phyloP scores from a whole-genome alignment of 2,329 filamentous ascomycete genomes.

The Cercospora zeina region DNA sequence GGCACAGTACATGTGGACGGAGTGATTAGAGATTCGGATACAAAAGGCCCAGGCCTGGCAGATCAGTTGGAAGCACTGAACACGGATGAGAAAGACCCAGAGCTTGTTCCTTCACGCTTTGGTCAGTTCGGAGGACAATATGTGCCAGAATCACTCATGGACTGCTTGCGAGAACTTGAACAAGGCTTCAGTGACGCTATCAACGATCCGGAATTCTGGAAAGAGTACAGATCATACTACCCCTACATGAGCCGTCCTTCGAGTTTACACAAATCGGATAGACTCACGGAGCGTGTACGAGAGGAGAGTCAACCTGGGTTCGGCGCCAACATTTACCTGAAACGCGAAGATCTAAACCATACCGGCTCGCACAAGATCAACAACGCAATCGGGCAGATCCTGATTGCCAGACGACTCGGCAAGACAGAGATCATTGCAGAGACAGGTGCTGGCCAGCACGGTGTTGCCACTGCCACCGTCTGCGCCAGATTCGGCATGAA shows the following conservation, averaged over 20 bases:
- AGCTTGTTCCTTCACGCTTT: constrained; percentile 77
- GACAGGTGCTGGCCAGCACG: constrained; percentile 95
- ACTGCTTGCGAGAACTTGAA: constrained; percentile 88
- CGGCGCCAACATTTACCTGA: constrained; percentile 95
- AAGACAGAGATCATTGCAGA: constrained; percentile 98
- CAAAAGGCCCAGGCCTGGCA: constrained; percentile 65
- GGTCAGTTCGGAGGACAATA: constrained; percentile 97
- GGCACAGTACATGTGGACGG: constrained; percentile 65
- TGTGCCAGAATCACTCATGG: constrained; percentile 96
- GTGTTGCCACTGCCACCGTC: constrained; percentile 94
- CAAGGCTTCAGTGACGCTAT: constrained; percentile 84
- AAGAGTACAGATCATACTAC: constrained; percentile 94
- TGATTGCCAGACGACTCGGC: constrained; percentile 79
- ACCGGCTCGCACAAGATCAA: constrained; percentile 99
- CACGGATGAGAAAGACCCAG: constrained; percentile 51
- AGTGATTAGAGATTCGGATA: constrained; percentile 61
- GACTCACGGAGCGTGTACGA: constrained; percentile 66
- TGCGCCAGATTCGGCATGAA: constrained; percentile 98
- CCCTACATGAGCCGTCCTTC: constrained; percentile 96
- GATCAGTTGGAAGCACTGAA: constrained; percentile 84
- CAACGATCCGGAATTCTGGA: constrained; percentile 90
- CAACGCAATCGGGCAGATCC: constrained; percentile 90
- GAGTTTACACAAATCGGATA: constrained; percentile 83
- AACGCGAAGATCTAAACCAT: constrained; percentile 96
- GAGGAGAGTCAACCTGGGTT: constrained; percentile 56